Conservation (phyloP, 441 rosid genomes). For the Pelargonium australe region DNA sequence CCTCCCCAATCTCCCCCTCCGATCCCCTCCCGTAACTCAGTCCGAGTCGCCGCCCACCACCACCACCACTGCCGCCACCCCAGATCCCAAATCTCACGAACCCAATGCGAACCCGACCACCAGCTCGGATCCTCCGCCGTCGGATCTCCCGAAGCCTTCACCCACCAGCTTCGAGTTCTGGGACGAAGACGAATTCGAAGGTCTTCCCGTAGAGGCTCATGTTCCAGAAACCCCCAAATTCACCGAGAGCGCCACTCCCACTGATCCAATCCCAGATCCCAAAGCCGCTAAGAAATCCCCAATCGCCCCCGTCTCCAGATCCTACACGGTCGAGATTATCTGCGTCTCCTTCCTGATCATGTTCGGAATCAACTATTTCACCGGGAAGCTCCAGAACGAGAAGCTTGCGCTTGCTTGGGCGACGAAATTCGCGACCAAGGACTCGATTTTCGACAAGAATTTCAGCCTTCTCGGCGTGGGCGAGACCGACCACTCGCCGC, state of each 20-base stretch:
- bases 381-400: slow-evolving; percentile 83
- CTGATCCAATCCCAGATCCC: slow-evolving; percentile 27
- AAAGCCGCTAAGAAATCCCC: slow-evolving; percentile 23
- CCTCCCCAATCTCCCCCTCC: slow-evolving; percentile 37
- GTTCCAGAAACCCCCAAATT: slow-evolving; percentile 22
- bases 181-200: slow-evolving; percentile 97
- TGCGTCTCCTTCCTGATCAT: slow-evolving; percentile 55
- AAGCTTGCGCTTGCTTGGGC: slow-evolving; percentile 87
- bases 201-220: slow-evolving; percentile 42
- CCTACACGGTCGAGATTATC: slow-evolving; percentile 49
- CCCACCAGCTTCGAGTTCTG: slow-evolving; percentile 53
- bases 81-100: slow-evolving; percentile 23
- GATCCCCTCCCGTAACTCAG: slow-evolving; percentile 53
- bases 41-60: slow-evolving; percentile 34
- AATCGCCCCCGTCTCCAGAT: slow-evolving; percentile 15
- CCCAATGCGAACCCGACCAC: slow-evolving; percentile 18
- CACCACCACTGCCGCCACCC: slow-evolving; percentile 1
- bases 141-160: slow-evolving; percentile 28
- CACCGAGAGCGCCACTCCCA: slow-evolving; percentile 30
- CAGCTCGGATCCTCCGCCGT: slow-evolving; percentile 24
- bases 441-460: slow-evolving; percentile 73
- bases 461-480: slow-evolving; percentile 85
- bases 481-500: slow-evolving; percentile 73
- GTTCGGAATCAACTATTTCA: slow-evolving; percentile 56
- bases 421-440: slow-evolving; percentile 66